A percentile compares a stretch with the other conserved stretches of the same genome.
Evolutionary conservation across 208 protist genomes (phyloP).

Genomic region (Giardia duodenalis): DNA sequence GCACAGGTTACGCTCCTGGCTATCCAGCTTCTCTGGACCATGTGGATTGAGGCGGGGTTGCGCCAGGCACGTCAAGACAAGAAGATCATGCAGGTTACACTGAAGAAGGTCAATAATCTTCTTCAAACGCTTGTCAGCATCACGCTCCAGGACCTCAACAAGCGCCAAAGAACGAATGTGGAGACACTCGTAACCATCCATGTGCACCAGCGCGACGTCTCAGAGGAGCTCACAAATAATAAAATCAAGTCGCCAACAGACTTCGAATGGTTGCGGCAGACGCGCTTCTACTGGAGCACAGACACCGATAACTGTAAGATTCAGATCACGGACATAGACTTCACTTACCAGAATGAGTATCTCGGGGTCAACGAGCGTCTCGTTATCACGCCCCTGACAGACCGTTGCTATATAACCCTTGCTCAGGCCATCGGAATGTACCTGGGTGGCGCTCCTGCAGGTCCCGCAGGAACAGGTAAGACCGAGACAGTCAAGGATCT

Average conservation of each 20-base stretch:
- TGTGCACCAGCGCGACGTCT: conserved; percentile 60
- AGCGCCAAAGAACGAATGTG: conserved; percentile 51
- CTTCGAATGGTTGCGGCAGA: conserved; percentile 64
- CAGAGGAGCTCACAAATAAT: conserved; percentile 43
- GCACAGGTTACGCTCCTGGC: conserved; percentile 76
- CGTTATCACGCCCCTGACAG: conserved; percentile 64
- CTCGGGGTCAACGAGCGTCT: conserved; percentile 59
- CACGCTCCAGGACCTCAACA: conserved; percentile 9
- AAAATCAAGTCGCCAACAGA: conserved; percentile 44
- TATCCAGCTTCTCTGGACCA: conserved; percentile 83
- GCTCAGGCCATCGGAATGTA: conserved; percentile 61
- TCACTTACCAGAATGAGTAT: conserved; percentile 64
- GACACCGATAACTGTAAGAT: conserved; percentile 55
- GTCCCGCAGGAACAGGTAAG: conserved; percentile 68
- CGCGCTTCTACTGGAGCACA: conserved; percentile 59
- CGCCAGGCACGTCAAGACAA: conserved; percentile 42
- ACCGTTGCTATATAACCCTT: conserved; percentile 61
- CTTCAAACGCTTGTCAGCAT: conserved; percentile 22
- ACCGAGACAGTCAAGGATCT: conserved; percentile 73
- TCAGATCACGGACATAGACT: conserved; percentile 56
- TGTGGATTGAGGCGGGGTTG: conserved; percentile 71
- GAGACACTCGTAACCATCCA: conserved; percentile 63
- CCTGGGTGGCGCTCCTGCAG: conserved; percentile 60
- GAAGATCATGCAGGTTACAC: conserved; percentile 35
- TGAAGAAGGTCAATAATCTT: conserved; percentile 44